Base-by-base conservation (phyloP, 164 flowering plant species). In the Vitis riparia region DNA sequence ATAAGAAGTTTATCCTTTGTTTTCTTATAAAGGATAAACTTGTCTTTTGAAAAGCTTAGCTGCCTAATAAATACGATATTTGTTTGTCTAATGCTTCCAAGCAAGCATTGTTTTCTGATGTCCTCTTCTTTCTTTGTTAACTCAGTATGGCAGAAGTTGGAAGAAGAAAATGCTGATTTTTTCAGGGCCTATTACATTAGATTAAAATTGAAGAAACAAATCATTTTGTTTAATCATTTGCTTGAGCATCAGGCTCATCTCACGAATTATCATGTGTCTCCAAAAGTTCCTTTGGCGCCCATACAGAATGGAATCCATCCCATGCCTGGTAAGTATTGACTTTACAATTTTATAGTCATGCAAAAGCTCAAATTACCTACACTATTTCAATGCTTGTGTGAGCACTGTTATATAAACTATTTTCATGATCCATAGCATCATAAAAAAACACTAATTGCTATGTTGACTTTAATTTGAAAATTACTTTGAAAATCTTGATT, bases 141-240 rank as follows among this genome's bases (percentile, higher is more conserved):
- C 70, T 27, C 78, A 95, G 99, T 95, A 9, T 95, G 99, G 99
- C 98, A 95, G 90, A 95, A 95, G 80, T 66, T 93, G 82, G 98
- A 95, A 83, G 98, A 95, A 82, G 97, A 93, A 81, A 95, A 95
- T 87, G 88, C 93, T 9, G 99, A 93, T 55, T 95, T 95, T 75
- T 95, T 95, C 86, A 86, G 92, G 78, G 97, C 98, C 1, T 95
- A 95, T 71, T 91, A 91, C 81, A 88, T 91, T 68, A 87, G 99
- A 81, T 80, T 95, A 58, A 89, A 92, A 77, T 74, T 95, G 85
- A 95, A 93, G 85, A 93, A 89, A 69, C 99, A 95, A 81, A 95
- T 95, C 19, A 80, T 90, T 37, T 17, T 90, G 77, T 95, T 95
- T 77, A 95, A 95, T 73, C 89, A 90, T 75, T 80, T 93, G 79